These are phyloP conservation scores for Vararia minispora DNA, from an alignment of 768 basidiomycete genomes.

Conservation along the genomic window DNA sequence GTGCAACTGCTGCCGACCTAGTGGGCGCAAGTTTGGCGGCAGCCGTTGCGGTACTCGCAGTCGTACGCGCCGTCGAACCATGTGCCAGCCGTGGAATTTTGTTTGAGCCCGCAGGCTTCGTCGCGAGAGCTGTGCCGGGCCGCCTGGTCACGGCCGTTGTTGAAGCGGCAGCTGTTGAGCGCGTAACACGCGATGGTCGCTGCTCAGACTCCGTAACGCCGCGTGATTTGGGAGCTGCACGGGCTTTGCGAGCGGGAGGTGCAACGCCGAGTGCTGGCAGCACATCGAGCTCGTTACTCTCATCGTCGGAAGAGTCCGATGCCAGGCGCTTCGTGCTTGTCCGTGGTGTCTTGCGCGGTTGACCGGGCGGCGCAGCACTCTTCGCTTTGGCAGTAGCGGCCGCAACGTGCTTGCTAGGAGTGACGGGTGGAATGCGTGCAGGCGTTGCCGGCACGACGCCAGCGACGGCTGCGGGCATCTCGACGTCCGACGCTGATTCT, in stretches of 20 bases:
- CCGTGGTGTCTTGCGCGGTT: constrained; percentile 85
- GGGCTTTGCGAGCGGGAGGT: constrained; percentile 24
- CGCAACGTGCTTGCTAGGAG: constrained; percentile 68
- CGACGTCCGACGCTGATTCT: constrained; percentile 44
- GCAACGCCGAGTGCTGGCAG: constrained; percentile 51
- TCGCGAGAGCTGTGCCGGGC: constrained; percentile 13
- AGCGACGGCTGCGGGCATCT: constrained; percentile 19
- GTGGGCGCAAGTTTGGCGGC: constrained; percentile 20
- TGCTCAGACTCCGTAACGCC: constrained; percentile 60
- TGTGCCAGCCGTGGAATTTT: constrained; percentile 30
- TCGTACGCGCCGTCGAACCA: constrained; percentile 39
- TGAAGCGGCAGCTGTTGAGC: constrained; percentile 48
- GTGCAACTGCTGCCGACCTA: constrained; percentile 22
- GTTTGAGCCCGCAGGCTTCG: constrained; percentile 23
- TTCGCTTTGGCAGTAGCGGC: constrained; percentile 60
- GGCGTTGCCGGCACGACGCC: constrained; percentile 14
- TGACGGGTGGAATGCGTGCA: constrained; percentile 54
- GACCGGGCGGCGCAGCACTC: constrained; percentile 67
- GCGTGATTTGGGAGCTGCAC: constrained; percentile 24
- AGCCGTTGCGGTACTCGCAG: constrained; percentile 27
- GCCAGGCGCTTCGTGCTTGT: constrained; percentile 61
- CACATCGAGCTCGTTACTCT: constrained; percentile 43
- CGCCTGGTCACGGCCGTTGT: constrained; percentile 14
- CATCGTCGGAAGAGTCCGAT: constrained; percentile 60
- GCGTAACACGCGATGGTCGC: constrained; percentile 61